Conservation (phyloP, 2,329 filamentous ascomycete genomes). For the Helicocarpus griseus region DNA sequence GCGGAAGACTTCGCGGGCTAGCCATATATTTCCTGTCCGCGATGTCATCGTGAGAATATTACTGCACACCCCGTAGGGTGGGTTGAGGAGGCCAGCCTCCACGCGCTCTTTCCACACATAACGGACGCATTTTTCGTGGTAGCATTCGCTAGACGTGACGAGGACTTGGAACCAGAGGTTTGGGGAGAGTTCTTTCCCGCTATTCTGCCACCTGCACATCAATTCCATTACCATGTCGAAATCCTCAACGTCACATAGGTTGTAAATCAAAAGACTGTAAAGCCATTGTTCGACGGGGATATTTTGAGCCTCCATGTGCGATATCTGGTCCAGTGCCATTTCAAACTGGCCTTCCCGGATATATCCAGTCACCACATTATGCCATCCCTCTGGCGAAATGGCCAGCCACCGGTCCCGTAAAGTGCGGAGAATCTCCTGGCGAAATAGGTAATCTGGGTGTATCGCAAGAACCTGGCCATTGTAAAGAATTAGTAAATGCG, state of each 20-base stretch:
- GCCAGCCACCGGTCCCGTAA: slow-evolving; percentile 58
- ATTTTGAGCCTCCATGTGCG: slow-evolving; percentile 52
- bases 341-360: slow-evolving; percentile 77
- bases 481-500: not conserved
- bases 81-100: slow-evolving; percentile 47
- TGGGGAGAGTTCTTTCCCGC: slow-evolving; percentile 38
- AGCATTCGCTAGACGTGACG: slow-evolving; percentile 58
- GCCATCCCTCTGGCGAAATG: slow-evolving; percentile 51
- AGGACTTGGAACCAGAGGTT: slow-evolving; percentile 62
- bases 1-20: slow-evolving; percentile 64
- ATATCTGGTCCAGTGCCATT: slow-evolving; percentile 61
- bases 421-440: slow-evolving; percentile 59
- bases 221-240: slow-evolving; percentile 67
- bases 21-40: slow-evolving; percentile 52
- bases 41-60: slow-evolving; percentile 65
- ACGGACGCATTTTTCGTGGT: slow-evolving; percentile 53
- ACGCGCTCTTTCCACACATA: slow-evolving; percentile 65
- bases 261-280: slow-evolving; percentile 66
- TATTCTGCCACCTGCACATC: slow-evolving; percentile 48
- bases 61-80: slow-evolving; percentile 54
- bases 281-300: slow-evolving; percentile 59
- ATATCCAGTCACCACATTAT: slow-evolving; percentile 61
- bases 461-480: slow-evolving; percentile 55
- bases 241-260: slow-evolving; percentile 61
- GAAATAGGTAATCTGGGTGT: slow-evolving; percentile 75